A percentile compares a stretch with the other conserved stretches of the same genome.
Evolutionary conservation across 2,329 filamentous ascomycete species (phyloP).

Genomic region (Pseudopithomyces maydicus): DNA sequence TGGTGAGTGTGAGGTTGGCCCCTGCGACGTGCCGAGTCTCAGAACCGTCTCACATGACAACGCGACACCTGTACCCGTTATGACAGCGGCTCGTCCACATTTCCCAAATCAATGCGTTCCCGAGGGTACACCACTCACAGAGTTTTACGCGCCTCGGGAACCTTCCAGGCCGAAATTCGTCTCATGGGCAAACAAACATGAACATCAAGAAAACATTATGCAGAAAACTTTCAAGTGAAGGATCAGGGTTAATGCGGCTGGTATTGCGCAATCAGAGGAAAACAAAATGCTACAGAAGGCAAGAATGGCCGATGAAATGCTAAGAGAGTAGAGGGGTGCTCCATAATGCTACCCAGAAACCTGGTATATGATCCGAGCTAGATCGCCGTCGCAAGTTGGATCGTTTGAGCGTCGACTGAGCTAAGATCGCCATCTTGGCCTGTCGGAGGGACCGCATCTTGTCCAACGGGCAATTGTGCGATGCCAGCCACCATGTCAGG

Average conservation of each 20-base stretch:
- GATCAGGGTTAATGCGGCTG: conserved; percentile 19
- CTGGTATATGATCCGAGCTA: conserved; percentile 12
- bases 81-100: conserved; percentile 17
- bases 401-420: conserved; percentile 6
- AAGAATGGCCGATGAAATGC: conserved; percentile 25
- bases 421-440: conserved; percentile 1
- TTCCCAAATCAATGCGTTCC: conserved; percentile 36
- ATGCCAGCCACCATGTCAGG: conserved; percentile 4
- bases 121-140: conserved; percentile 9
- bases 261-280: conserved; percentile 34
- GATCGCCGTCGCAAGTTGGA: conserved; percentile 17
- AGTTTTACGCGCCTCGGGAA: conserved; percentile 14
- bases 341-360: conserved; percentile 32
- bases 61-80: conserved; percentile 34
- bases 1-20: conserved; percentile 22
- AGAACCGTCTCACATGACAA: conserved; percentile 39
- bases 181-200: neutral
- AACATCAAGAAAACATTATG: conserved; percentile 35
- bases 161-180: conserved; percentile 14
- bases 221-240: conserved; percentile 16
- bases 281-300: conserved; percentile 27
- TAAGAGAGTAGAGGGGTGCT: conserved; percentile 31
- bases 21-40: conserved; percentile 35
- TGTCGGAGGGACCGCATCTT: neutral
- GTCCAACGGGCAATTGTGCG: neutral